Percentiles rank a stretch among this genome's conserved stretches.
Evolutionary conservation across 345 rosid species (phyloP).

Genomic region (Xanthoceras sorbifolium): DNA sequence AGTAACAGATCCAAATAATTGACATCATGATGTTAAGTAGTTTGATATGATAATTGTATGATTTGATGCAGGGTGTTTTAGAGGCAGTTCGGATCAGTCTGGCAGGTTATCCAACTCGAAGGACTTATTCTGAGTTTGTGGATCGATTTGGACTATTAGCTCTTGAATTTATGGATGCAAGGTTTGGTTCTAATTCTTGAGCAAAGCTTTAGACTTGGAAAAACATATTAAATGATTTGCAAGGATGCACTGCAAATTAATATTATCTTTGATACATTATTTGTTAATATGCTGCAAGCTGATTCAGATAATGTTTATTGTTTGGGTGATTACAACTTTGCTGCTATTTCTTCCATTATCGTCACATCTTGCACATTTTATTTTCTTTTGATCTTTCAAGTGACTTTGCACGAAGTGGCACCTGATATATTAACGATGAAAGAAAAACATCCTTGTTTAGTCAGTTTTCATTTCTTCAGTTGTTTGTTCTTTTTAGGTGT

Average conservation of each 20-base stretch:
- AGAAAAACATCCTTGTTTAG: neutral
- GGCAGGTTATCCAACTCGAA: conserved; percentile 96
- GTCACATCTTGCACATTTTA: neutral
- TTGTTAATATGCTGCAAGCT: conserved; percentile 1
- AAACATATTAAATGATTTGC: neutral
- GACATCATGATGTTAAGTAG: conserved; percentile 11
- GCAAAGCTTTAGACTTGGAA: conserved; percentile 14
- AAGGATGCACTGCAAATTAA: neutral
- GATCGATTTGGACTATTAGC: conserved; percentile 89
- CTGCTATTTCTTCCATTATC: neutral
- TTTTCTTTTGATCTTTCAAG: neutral
- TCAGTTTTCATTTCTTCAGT: neutral
- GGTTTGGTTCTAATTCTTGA: conserved; percentile 42
- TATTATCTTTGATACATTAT: neutral
- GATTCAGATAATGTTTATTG: neutral
- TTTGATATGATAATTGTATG: conserved; percentile 6
- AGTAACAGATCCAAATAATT: neutral
- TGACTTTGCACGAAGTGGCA: neutral
- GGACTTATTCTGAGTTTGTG: conserved; percentile 81
- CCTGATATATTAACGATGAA: neutral
- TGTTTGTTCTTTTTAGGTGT: neutral
- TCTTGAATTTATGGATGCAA: conserved; percentile 76
- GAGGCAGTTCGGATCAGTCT: conserved; percentile 99
- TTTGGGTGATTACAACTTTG: neutral
- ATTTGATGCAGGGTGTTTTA: conserved; percentile 75